Percentiles rank a stretch among this genome's conserved stretches.
Evolutionary conservation across 192 early-diverging fungal genomes (phyloP).

Genomic region (Entophlyctis helioformis): DNA sequence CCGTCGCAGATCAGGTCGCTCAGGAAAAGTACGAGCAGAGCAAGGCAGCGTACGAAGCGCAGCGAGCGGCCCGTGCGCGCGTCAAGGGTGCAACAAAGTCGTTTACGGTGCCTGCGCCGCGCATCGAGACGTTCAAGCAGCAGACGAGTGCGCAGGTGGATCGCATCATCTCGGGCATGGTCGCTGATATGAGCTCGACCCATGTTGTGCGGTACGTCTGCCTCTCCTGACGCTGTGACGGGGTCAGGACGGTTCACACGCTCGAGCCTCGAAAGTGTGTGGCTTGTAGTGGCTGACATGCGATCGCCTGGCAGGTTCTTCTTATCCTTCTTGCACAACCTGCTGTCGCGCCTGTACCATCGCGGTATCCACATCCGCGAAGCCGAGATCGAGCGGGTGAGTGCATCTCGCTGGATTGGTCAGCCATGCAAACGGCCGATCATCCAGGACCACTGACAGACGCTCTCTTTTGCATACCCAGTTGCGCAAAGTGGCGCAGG

Average conservation of each 20-base stretch:
- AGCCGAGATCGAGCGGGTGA: constrained; percentile 58
- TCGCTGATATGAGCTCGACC: constrained; percentile 54
- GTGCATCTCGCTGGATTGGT: not conserved
- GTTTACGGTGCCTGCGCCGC: too few species aligned
- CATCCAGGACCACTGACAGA: too few species aligned
- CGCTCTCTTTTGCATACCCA: too few species aligned
- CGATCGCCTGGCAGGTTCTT: constrained; percentile 49
- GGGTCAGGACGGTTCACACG: not conserved
- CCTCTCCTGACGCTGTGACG: not conserved
- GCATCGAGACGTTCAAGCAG: constrained; percentile 9
- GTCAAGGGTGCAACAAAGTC: too few species aligned
- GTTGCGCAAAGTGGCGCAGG: constrained; percentile 19
- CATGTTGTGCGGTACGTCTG: constrained; percentile 41
- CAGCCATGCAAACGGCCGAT: too few species aligned
- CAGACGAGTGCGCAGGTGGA: constrained; percentile 15
- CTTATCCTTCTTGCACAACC: constrained; percentile 58
- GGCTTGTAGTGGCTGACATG: constrained; percentile 1
- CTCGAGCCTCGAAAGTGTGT: not conserved
- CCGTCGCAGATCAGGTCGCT: not conserved
- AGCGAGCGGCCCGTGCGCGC: too few species aligned
- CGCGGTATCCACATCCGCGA: constrained; percentile 76
- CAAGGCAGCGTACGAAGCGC: not conserved
- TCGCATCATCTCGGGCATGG: constrained; percentile 34
- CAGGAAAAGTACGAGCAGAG: not conserved
- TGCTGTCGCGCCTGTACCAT: constrained; percentile 70